A percentile compares a stretch with the other conserved stretches of the same genome.
Evolutionary conservation across 2,329 filamentous ascomycete species (phyloP).

Genomic region (Phialophora chinensis): DNA sequence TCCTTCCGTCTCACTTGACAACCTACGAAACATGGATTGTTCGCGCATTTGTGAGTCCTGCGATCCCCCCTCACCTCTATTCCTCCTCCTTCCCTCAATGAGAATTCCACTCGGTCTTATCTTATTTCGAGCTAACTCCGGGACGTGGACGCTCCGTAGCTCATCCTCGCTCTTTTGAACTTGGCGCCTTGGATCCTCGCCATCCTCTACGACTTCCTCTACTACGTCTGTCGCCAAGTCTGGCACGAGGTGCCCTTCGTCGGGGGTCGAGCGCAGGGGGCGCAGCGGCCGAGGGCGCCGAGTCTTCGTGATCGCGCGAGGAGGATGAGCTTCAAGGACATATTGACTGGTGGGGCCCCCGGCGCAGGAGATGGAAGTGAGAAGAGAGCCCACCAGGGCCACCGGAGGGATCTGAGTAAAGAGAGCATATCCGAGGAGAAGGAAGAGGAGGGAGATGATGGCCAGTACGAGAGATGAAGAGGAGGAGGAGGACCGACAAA

Average conservation of each 20-base stretch:
- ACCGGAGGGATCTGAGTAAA: slow-evolving; percentile 14
- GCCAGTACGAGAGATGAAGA: slow-evolving; percentile 2
- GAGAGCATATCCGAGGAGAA: slow-evolving; percentile 19
- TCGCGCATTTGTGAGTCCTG: slow-evolving; percentile 63
- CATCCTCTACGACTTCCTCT: slow-evolving; percentile 66
- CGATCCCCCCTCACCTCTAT: slow-evolving; percentile 1
- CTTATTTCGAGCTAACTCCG: neutral
- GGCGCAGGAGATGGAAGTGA: neutral
- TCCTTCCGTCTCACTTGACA: slow-evolving; percentile 65
- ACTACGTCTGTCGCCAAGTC: slow-evolving; percentile 65
- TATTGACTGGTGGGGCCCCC: slow-evolving; percentile 16
- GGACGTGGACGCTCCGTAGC: slow-evolving; percentile 48
- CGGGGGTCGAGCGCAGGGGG: slow-evolving; percentile 66
- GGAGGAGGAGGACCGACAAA: neutral
- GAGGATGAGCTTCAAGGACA: slow-evolving; percentile 32
- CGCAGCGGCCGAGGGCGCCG: slow-evolving; percentile 65
- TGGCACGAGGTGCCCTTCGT: slow-evolving; percentile 65
- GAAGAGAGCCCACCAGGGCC: slow-evolving; percentile 3
- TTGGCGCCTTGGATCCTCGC: slow-evolving; percentile 68
- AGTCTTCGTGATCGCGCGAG: slow-evolving; percentile 58
- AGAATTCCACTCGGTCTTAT: neutral
- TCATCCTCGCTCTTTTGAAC: slow-evolving; percentile 64
- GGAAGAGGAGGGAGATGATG: slow-evolving; percentile 6
- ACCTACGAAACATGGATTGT: slow-evolving; percentile 67
- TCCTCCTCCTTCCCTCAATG: neutral